Conservation (phyloP, 176 grass and related monocot species). For the Rhipidocladum racemiflorum region DNA sequence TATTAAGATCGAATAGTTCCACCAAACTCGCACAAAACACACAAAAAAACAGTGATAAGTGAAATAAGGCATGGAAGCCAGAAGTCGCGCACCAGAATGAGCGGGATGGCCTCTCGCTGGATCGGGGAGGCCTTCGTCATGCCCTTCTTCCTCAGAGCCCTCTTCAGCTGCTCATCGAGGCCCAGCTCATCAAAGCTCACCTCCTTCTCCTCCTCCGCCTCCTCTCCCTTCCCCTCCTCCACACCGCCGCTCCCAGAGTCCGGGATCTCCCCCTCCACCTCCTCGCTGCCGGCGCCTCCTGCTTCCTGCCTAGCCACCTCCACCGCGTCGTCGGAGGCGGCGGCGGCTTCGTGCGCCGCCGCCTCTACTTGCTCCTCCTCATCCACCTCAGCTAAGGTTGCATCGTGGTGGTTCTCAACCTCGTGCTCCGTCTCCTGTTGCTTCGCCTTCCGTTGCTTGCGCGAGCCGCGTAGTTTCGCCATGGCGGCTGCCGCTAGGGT, state of each 20-base stretch:
- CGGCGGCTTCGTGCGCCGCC: neutral
- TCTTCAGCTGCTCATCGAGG: conserved; percentile 74
- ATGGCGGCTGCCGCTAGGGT: conserved; percentile 40
- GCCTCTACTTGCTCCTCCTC: neutral
- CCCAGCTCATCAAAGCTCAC: conserved; percentile 70
- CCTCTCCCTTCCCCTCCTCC: neutral
- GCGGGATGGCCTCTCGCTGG: conserved; percentile 80
- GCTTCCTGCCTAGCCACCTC: conserved; percentile 2
- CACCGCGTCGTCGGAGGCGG: neutral
- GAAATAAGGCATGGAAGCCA: neutral
- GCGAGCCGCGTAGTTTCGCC: conserved; percentile 28
- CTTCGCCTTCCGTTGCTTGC: conserved; percentile 8
- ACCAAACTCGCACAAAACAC: conserved; percentile 10
- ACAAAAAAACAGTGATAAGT: neutral
- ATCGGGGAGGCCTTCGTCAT: conserved; percentile 62
- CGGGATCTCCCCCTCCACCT: neutral
- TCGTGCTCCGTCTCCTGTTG: conserved; percentile 1
- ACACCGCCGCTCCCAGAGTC: neutral
- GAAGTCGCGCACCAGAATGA: conserved; percentile 58
- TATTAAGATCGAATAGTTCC: neutral
- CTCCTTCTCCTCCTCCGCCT: conserved; percentile 46
- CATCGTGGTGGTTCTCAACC: neutral
- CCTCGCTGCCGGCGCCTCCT: neutral
- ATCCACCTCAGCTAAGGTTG: neutral
- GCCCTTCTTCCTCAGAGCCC: conserved; percentile 81